phyloP scores from a whole-genome alignment of 129 eudicot genomes.

The Lonicera japonica region DNA sequence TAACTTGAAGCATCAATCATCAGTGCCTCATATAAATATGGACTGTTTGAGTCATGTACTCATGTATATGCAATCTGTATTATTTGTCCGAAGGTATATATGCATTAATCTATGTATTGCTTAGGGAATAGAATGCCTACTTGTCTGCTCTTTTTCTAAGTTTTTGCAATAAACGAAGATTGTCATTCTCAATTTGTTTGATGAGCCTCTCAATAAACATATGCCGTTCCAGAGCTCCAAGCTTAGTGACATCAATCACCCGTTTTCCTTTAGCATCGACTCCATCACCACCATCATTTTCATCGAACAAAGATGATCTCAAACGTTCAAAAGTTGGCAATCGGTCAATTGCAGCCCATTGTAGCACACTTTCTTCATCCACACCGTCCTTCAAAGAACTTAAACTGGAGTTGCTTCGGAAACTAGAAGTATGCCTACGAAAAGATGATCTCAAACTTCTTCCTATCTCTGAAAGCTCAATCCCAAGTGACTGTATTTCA shows the following conservation, averaged over 20 bases:
- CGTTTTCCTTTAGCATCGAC: conserved; percentile 20
- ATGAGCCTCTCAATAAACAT: conserved; percentile 47
- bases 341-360: conserved; percentile 42
- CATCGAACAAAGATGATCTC: conserved; percentile 32
- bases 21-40: no score
- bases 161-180: conserved; percentile 47
- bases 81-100: no score
- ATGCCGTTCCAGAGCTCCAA: conserved; percentile 42
- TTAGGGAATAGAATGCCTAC: conserved; percentile 17
- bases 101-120: no score
- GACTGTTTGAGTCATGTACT: no score
- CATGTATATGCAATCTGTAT: no score
- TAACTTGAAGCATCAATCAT: no score
- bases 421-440: conserved; percentile 18
- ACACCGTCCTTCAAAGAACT: conserved; percentile 12
- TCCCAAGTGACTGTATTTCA: conserved; percentile 31
- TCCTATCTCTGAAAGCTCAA: conserved; percentile 41
- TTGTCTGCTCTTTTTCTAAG: conserved; percentile 50
- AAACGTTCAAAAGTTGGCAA: conserved; percentile 34
- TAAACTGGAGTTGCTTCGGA: conserved; percentile 11
- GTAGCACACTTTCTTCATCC: conserved; percentile 14
- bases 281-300: conserved; percentile 10
- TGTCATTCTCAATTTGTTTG: conserved; percentile 57
- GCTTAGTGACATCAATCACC: conserved; percentile 48
- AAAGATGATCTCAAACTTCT: conserved; percentile 37